These are phyloP conservation scores for Termitomyces sp. DNA, from an alignment of 768 basidiomycete genomes.

Conservation along the genomic window DNA sequence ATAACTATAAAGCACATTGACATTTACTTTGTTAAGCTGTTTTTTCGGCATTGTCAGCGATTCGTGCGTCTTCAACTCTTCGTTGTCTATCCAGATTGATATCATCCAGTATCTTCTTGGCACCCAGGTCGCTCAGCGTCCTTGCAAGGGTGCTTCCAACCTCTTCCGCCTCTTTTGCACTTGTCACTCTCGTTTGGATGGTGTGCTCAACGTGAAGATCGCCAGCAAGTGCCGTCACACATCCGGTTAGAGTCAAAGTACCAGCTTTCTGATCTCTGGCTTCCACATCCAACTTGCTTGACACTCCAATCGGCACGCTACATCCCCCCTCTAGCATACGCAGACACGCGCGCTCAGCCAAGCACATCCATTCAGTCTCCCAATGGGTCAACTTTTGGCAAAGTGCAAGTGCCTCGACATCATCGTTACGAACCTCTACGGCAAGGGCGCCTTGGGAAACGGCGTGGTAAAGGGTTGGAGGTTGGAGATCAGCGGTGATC, in stretches of 20 bases:
- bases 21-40: not conserved
- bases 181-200: conserved; percentile 44
- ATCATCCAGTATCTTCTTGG: conserved; percentile 73
- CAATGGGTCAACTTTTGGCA: conserved; percentile 69
- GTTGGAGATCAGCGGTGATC: conserved; percentile 64
- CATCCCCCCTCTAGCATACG: conserved; percentile 95
- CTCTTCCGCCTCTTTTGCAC: conserved; percentile 55
- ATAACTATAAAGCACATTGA: too few relatives aligned
- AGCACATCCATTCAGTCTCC: conserved; percentile 69
- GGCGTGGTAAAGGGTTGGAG: conserved; percentile 79
- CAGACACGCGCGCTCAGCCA: conserved; percentile 84
- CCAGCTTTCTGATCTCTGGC: conserved; percentile 20
- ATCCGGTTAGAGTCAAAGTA: conserved; percentile 63
- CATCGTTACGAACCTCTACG: conserved; percentile 75
- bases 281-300: conserved; percentile 38
- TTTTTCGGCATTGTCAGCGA: conserved; percentile 17
- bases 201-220: conserved; percentile 63
- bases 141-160: conserved; percentile 65
- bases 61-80: conserved; percentile 36
- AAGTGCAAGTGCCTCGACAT: conserved; percentile 52
- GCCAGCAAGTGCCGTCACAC: conserved; percentile 83
- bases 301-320: conserved; percentile 90
- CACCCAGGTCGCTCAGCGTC: conserved; percentile 63
- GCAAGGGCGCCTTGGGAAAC: conserved; percentile 94
- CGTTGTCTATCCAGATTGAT: conserved; percentile 64